Percentiles rank a stretch among this genome's conserved stretches.
Evolutionary conservation across 805 yeast genomes (phyloP).

Genomic region (Nakazawaea pomicola): DNA sequence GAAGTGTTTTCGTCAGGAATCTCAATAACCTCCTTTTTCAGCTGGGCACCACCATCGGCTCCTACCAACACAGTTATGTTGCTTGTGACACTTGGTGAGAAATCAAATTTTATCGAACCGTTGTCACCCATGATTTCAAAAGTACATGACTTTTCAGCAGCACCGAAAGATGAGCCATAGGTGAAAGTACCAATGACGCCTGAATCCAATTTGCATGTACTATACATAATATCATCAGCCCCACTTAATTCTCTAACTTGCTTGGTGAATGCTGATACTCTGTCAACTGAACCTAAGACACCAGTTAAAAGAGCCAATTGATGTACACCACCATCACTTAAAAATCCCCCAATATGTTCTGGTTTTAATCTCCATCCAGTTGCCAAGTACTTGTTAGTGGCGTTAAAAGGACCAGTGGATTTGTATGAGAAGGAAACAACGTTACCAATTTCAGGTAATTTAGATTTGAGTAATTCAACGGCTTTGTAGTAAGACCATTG

Average conservation of each 20-base stretch:
- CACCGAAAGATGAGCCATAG: conserved; percentile 84
- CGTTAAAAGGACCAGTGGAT: conserved; percentile 69
- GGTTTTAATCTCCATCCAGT: conserved; percentile 90
- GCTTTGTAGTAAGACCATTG: conserved; percentile 77
- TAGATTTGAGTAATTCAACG: conserved; percentile 47
- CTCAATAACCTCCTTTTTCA: conserved; percentile 25
- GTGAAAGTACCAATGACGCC: conserved; percentile 76
- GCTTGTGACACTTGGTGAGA: conserved; percentile 42
- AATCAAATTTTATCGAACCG: conserved; percentile 70
- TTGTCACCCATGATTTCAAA: conserved; percentile 74
- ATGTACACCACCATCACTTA: conserved; percentile 96
- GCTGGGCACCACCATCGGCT: conserved; percentile 46
- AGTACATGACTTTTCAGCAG: conserved; percentile 60
- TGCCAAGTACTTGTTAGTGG: conserved; percentile 50
- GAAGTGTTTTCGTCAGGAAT: conserved; percentile 40
- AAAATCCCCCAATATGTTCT: conserved; percentile 86
- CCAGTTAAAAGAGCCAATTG: conserved; percentile 84
- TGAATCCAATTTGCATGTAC: conserved; percentile 58
- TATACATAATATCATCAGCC: conserved; percentile 72
- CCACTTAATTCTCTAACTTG: conserved; percentile 80
- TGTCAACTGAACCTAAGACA: conserved; percentile 67
- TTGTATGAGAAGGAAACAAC: conserved; percentile 64
- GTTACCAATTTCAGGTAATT: conserved; percentile 69
- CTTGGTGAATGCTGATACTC: conserved; percentile 70
- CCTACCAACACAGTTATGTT: conserved; percentile 43